phyloP scores from a whole-genome alignment of 2,329 filamentous ascomycete genomes.

The Ampelomyces quisqualis region DNA sequence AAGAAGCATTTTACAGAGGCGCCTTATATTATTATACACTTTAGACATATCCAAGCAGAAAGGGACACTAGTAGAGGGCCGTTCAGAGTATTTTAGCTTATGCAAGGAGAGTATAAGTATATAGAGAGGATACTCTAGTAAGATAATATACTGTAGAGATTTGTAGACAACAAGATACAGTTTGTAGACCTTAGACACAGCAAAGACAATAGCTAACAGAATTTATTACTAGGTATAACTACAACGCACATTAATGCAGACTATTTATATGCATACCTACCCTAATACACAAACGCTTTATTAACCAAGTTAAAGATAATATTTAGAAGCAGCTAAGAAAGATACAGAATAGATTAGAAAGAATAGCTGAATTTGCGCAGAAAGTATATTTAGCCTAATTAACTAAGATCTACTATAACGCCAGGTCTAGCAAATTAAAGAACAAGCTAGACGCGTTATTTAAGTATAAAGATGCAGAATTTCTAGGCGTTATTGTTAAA shows the following conservation, averaged over 20 bases:
- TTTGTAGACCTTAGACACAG: conserved; percentile 7
- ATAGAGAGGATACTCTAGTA: conserved; percentile 12
- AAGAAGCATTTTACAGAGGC: conserved; percentile 18
- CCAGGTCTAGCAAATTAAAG: conserved; percentile 17
- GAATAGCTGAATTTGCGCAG: conserved; percentile 19
- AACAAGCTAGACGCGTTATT: conserved; percentile 26
- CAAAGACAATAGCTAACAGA: conserved; percentile 8
- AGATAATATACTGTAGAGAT: conserved; percentile 17
- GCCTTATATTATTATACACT: conserved; percentile 19
- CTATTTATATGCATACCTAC: conserved; percentile 26
- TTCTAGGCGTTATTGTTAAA: conserved; percentile 24
- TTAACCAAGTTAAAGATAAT: conserved; percentile 23
- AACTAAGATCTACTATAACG: conserved; percentile 16
- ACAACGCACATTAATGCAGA: conserved; percentile 9
- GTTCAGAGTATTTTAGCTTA: conserved; percentile 20
- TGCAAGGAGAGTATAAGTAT: conserved; percentile 16
- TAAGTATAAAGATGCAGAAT: conserved; percentile 22
- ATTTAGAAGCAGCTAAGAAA: conserved; percentile 21
- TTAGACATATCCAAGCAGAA: conserved; percentile 19
- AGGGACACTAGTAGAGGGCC: conserved; percentile 7
- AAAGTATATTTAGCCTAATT: conserved; percentile 20
- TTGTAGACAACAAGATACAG: conserved; percentile 19
- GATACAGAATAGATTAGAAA: conserved; percentile 17
- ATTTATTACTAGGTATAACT: conserved; percentile 20
- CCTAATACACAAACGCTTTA: conserved; percentile 17